Base-by-base conservation (phyloP, 768 basidiomycete species). In the Kwoniella dejecticola region DNA sequence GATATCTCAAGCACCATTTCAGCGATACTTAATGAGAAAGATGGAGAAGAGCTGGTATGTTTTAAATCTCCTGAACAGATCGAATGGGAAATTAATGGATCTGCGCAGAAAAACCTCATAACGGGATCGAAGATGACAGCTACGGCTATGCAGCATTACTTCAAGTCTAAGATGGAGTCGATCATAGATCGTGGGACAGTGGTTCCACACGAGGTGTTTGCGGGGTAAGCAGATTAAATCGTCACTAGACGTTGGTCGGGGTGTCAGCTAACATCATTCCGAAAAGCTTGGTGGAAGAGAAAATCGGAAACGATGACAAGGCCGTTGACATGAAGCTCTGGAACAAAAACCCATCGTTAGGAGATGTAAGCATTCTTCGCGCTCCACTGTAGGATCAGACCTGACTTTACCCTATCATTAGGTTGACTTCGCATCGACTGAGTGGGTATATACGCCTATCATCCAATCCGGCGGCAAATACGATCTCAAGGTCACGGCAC, bases 361-460 rank as follows among this genome's bases (percentile, higher is more conserved):
- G 83, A 58, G 88, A 90, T 52, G 92, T 92, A 68, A 70, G 89
- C n/a, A n/a, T n/a, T 82, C 33, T 36, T 15, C 19, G 54, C 40
- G 19, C 36, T 8, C 10, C 45, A 17, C 10, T 26, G 3, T 8
- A n/a, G 11, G 23, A n/a, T 41, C 3, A 23, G 15, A 30, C 19
- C 26, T 2, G 31, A 11, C 41, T 11, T 30, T 29, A 26, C 46
- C 52, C 19, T 38, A 23, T n/a, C 42, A 54, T 58, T 70, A 96
- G 90, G 84, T 92, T 57, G 92, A 99, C 75, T 95, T 90, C 85
- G 81, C 82, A n/a, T 84, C 87, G 2, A 88, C 89, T 5, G 96
- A 99, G 79, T 95, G 94, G 80, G 89, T 90, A 68, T 97, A 95
- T 79, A 86, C 90, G 2, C 93, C 95, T 1, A 94, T 97, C 77